phyloP scores from a whole-genome alignment of 371 early-diverging fungal genomes.

The Actinomortierella wolfii region DNA sequence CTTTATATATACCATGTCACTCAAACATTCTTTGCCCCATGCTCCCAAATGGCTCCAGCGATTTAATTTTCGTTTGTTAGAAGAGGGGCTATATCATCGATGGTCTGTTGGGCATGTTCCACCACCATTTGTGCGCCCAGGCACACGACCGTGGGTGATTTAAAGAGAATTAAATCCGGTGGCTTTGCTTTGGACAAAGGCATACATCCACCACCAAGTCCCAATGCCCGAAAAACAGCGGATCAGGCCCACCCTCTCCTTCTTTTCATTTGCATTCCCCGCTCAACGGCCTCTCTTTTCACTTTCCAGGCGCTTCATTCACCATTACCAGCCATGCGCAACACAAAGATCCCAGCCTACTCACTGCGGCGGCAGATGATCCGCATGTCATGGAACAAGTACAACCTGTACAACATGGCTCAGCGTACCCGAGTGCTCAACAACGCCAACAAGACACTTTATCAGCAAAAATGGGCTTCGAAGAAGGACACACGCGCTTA shows the following conservation, averaged over 20 bases:
- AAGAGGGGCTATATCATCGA: no score
- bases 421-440: slow-evolving; percentile 60
- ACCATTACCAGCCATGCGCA: slow-evolving; percentile 34
- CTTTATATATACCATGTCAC: no score
- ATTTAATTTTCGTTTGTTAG: no score
- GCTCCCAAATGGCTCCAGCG: no score
- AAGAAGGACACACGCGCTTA: slow-evolving; percentile 94
- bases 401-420: slow-evolving; percentile 89
- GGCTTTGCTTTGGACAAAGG: neutral
- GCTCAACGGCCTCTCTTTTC: neutral
- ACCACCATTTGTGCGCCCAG: no score
- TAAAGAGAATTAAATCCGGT: no score
- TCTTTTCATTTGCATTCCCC: slow-evolving; percentile 1
- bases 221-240: neutral
- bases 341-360: slow-evolving; percentile 54
- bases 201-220: neutral
- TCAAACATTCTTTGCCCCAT: no score
- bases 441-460: slow-evolving; percentile 77
- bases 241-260: neutral
- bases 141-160: no score
- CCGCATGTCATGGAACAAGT: slow-evolving; percentile 94
- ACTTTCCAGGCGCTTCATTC: neutral
- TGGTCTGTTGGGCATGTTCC: no score
- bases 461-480: slow-evolving; percentile 93
- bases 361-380: slow-evolving; percentile 73